Evolutionary conservation across 352 stramenopile genomes (phyloP), one percentile per base, ranked within the genome.

Genomic region (Phytophthora parvispora): DNA sequence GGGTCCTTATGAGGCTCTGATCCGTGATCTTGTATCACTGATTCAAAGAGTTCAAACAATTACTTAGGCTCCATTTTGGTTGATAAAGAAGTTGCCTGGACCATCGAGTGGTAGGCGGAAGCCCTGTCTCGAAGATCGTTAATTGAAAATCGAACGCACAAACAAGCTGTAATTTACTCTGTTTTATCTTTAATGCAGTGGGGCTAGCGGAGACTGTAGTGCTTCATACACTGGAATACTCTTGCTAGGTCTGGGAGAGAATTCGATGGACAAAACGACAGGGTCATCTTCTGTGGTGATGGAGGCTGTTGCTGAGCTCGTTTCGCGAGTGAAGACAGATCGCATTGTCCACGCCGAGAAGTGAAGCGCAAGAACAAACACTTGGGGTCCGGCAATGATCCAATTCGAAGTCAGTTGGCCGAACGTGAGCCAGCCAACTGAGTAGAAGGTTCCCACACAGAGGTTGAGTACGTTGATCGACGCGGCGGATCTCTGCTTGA

Each of bases 391-490:
- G n/a, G 40, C 40, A 25, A 48, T 48, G 40, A 48, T 48, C 40
- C 40, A 48, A 25, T 48, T 48, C n/a, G 40, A 48, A 48, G 40
- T 48, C 40, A 48, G 16, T 24, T 48, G 40, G 40, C 40, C 40
- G 15, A 48, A 48, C 18, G 40, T 48, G 40, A 48, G n/a, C 40
- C 40, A 48, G 5, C 40, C 40, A 18, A 48, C 40, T 20, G 40
- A 48, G 40, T 20, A 48, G 40, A 48, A 48, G 12, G 40, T 48
- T 18, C 40, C n/a, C 16, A 48, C 40, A 7, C 16, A 20, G 1
- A 48, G 40, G 12, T 8, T 48, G 18, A 2, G 1, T 12, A 24
- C 16, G n/a, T 24, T 48, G 40, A 48, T 20, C 6, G 40, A 48
- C 40, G 40, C 40, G n/a, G 40, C 40, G n/a, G 40, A 48, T 18